These are phyloP conservation scores for Penicillium crustosum DNA, from an alignment of 2,329 filamentous ascomycete genomes.

Conservation along the genomic window DNA sequence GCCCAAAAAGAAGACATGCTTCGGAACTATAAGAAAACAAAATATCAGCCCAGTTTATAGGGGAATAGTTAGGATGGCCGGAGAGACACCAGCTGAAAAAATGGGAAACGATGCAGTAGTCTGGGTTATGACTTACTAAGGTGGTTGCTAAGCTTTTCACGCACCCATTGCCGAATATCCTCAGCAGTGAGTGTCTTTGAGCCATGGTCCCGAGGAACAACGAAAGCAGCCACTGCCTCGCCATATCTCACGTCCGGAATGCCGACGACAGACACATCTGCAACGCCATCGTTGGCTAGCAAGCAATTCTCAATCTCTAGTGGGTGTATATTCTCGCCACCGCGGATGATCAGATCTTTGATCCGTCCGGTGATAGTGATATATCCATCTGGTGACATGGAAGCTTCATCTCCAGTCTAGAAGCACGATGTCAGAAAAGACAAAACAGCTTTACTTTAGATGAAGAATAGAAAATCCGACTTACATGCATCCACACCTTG, in stretches of 20 bases:
- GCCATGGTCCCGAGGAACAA: conserved; percentile 55
- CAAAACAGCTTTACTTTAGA: not conserved
- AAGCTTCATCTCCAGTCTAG: conserved; percentile 87
- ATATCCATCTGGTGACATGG: conserved; percentile 79
- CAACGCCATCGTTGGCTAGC: conserved; percentile 67
- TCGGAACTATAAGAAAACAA: conserved; percentile 59
- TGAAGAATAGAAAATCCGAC: conserved; percentile 13
- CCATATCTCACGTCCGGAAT: conserved; percentile 79
- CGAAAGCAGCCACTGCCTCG: conserved; percentile 82
- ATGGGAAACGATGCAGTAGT: not conserved
- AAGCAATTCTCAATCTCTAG: conserved; percentile 89
- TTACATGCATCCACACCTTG: conserved; percentile 73
- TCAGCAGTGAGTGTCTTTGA: conserved; percentile 51
- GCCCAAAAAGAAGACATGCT: conserved; percentile 78
- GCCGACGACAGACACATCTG: conserved; percentile 79
- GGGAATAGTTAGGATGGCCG: not conserved
- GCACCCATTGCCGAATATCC: conserved; percentile 70
- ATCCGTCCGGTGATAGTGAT: conserved; percentile 86
- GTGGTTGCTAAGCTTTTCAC: conserved; percentile 68
- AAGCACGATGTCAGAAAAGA: not conserved
- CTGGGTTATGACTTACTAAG: conserved; percentile 49
- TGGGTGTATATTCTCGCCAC: conserved; percentile 94
- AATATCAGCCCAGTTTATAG: not conserved
- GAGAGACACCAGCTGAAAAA: not conserved
- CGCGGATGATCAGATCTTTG: conserved; percentile 93